Conservation (phyloP, 208 protist genomes). For the Phytomonas sp. region DNA sequence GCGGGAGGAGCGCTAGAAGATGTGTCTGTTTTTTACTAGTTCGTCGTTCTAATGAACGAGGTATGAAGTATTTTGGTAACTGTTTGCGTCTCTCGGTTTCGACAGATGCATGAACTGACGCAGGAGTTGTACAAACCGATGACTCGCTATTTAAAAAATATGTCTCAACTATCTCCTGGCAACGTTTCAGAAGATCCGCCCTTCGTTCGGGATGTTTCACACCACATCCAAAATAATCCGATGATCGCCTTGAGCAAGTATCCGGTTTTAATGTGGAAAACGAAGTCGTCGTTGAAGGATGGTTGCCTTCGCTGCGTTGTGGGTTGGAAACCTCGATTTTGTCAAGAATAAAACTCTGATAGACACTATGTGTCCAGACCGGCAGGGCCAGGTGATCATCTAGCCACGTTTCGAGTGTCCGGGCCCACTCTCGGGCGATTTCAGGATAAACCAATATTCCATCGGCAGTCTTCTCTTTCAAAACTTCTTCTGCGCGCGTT, state of each 20-base stretch:
- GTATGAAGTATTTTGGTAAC: conserved; percentile 49
- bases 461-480: not conserved
- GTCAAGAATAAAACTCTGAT: conserved; percentile 8
- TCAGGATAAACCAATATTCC: conserved; percentile 2
- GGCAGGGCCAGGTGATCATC: conserved; percentile 22
- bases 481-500: conserved; percentile 17
- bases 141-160: conserved; percentile 28
- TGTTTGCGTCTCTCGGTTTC: conserved; percentile 26
- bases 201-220: conserved; percentile 43
- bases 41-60: conserved; percentile 17
- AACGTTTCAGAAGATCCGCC: conserved; percentile 40
- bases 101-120: conserved; percentile 25
- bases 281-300: not conserved
- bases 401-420: conserved; percentile 21
- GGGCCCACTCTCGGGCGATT: conserved; percentile 23
- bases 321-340: conserved; percentile 11
- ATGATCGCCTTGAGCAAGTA: not conserved
- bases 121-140: conserved; percentile 25
- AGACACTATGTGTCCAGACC: conserved; percentile 31
- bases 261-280: not conserved
- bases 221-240: conserved; percentile 23
- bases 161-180: conserved; percentile 33
- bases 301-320: not conserved
- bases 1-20: conserved; percentile 43
- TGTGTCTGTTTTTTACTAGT: conserved; percentile 12